Conservation (phyloP, 306 rosid genomes). For the Purshia tridentata region DNA sequence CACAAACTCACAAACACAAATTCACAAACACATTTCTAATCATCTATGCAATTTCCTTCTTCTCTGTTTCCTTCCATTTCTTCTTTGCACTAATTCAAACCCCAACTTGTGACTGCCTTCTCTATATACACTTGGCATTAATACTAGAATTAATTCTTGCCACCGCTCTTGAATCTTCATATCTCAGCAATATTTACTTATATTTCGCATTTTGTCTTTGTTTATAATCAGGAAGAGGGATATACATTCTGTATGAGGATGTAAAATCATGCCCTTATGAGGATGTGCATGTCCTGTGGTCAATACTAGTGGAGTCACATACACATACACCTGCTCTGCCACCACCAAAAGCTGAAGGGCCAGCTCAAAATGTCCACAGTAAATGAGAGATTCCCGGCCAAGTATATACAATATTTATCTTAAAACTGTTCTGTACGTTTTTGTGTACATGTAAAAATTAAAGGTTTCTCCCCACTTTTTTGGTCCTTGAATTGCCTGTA, state of each 20-base stretch:
- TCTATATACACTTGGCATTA: too few relatives aligned
- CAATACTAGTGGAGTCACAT: conserved; percentile 84
- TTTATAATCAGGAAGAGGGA: conserved; percentile 66
- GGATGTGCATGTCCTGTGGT: conserved; percentile 92
- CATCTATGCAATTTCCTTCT: background rate
- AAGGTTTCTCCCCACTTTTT: background rate
- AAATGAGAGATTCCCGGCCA: conserved; percentile 33
- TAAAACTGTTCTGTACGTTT: background rate
- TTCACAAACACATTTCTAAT: background rate
- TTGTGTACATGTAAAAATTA: conserved; percentile 15
- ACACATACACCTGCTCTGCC: conserved; percentile 44
- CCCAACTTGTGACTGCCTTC: too few relatives aligned
- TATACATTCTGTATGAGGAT: conserved; percentile 89
- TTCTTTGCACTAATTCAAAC: too few relatives aligned
- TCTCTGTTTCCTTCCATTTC: too few relatives aligned
- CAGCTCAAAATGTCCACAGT: conserved; percentile 1
- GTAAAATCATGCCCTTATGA: conserved; percentile 83
- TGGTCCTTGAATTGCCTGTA: conserved; percentile 16
- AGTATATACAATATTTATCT: conserved; percentile 33
- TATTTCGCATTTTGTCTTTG: background rate
- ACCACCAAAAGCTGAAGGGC: conserved; percentile 48
- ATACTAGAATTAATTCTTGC: too few relatives aligned
- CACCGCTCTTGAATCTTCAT: too few relatives aligned
- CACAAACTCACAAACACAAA: too few relatives aligned
- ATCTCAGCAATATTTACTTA: background rate